Conservation (phyloP, 2,329 filamentous ascomycete species). For the Claviceps fusiformis region DNA sequence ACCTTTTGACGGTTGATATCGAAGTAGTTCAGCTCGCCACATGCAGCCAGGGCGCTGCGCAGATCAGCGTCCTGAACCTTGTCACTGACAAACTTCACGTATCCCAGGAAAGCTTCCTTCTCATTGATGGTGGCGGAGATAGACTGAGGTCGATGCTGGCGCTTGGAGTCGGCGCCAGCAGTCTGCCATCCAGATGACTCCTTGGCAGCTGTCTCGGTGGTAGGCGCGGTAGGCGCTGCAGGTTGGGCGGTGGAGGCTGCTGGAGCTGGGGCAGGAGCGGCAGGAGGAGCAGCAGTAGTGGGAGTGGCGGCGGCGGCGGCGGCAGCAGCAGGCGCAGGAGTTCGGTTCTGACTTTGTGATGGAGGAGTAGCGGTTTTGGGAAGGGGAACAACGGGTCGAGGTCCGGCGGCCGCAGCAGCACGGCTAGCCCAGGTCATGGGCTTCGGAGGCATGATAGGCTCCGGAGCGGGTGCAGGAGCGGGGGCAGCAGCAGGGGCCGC, state of each 20-base stretch:
- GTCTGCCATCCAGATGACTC: constrained; percentile 64
- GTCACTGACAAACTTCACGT: constrained; percentile 91
- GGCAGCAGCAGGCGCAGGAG: constrained; percentile 27
- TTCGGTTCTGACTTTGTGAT: constrained; percentile 33
- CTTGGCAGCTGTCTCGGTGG: constrained; percentile 31
- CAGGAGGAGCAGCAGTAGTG: constrained; percentile 23
- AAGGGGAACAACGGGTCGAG: constrained; percentile 38
- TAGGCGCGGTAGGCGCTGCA: constrained; percentile 21
- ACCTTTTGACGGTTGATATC: constrained; percentile 79
- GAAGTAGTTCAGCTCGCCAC: constrained; percentile 58
- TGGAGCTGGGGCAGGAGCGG: constrained; percentile 20
- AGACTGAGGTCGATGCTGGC: constrained; percentile 62
- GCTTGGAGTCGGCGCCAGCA: constrained; percentile 70
- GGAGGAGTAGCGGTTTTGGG: constrained; percentile 44
- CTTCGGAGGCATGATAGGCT: constrained; percentile 36
- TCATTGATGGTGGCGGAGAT: constrained; percentile 46
- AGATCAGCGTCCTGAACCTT: constrained; percentile 68
- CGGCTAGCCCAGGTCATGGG: constrained; percentile 66
- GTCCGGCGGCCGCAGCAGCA: constrained; percentile 43
- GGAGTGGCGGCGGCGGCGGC: constrained; percentile 28
- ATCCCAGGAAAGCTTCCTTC: constrained; percentile 67
- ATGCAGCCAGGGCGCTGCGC: constrained; percentile 54
- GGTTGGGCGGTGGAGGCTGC: constrained; percentile 18
- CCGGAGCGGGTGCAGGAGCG: constrained; percentile 32
- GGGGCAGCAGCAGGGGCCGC: constrained; percentile 16